Evolutionary conservation across 371 early-diverging fungal species (phyloP), one percentile per base, ranked within the genome.

Genomic region (Quaeritorhiza haematococci): DNA sequence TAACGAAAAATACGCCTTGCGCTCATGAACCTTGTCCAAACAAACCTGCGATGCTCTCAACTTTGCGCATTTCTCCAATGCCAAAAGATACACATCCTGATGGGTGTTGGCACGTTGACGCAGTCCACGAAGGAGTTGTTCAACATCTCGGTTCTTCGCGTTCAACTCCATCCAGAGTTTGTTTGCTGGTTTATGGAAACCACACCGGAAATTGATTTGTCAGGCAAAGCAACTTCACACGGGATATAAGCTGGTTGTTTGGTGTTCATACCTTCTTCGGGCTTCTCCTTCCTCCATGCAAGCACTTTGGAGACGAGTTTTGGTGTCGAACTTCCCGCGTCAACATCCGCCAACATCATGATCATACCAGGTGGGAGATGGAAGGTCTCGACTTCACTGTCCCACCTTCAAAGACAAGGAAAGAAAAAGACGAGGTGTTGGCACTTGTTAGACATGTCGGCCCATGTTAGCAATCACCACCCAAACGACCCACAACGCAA

Each of bases 241-340:
- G n/a, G n/a, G n/a, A 10, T 17, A 47, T 10, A 10, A 47, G 10
- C 44, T 8, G 13, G 8, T 6, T 51, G 8, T 26, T 10, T 13
- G 10, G 75, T 55, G 5, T 29, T 38, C 10, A 56, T 57, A 45
- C 83, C 83, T 54, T 75, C 80, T 29, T 79, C 78, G 0, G 87
- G 77, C 33, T 86, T 76, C 15, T 58, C 55, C 61, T 84, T 85
- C 29, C 90, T 79, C 96, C 96, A 97, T 30, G 63, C 73, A 41
- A 93, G 76, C 2, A 95, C 92, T 58, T 86, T 85, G n/a, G 85
- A 78, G 24, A 93, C 96, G 63, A 97, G 75, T 33, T 87, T 84
- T 17, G 94, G 95, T 1, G 98, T 97, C 78, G 88, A 86, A 56
- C 89, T 89, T 33, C 98, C 98, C 8, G 89, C 85, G 69, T 89